phyloP scores from a whole-genome alignment of 2,329 filamentous ascomycete species.

The Akanthomyces lecanii region DNA sequence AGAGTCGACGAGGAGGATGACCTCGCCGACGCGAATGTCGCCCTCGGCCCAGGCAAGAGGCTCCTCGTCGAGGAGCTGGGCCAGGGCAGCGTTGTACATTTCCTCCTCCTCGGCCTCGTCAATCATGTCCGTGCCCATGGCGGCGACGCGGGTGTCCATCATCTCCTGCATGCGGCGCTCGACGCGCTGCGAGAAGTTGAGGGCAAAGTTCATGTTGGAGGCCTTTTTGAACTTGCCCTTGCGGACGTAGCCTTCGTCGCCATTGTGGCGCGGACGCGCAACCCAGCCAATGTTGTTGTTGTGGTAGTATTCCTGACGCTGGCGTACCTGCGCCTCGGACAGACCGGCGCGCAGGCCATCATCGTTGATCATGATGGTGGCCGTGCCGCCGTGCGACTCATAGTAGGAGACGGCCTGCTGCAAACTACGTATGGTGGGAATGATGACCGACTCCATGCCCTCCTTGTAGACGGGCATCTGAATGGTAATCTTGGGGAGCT shows the following conservation, averaged over 20 bases:
- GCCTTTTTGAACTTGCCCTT: constrained; percentile 69
- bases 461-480: constrained; percentile 42
- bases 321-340: constrained; percentile 36
- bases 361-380: constrained; percentile 57
- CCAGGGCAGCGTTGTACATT: constrained; percentile 47
- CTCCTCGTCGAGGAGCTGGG: constrained; percentile 46
- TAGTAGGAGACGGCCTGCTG: constrained; percentile 48
- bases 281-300: constrained; percentile 47
- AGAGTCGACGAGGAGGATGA: constrained; percentile 64
- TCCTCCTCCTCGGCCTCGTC: constrained; percentile 33
- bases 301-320: constrained; percentile 45
- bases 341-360: constrained; percentile 55
- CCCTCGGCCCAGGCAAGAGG: constrained; percentile 52
- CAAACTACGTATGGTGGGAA: constrained; percentile 45
- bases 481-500: constrained; percentile 37
- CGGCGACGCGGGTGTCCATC: constrained; percentile 21
- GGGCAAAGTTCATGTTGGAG: constrained; percentile 71
- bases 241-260: constrained; percentile 46
- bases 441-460: constrained; percentile 39
- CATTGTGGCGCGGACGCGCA: constrained; percentile 43
- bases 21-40: constrained; percentile 57
- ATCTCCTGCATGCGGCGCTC: constrained; percentile 51
- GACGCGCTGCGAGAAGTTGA: constrained; percentile 57
- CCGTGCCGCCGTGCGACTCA: constrained; percentile 42
- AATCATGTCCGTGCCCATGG: constrained; percentile 22